These are phyloP conservation scores for Aphanocladium album DNA, from an alignment of 2,329 filamentous ascomycete species.

Conservation along the genomic window DNA sequence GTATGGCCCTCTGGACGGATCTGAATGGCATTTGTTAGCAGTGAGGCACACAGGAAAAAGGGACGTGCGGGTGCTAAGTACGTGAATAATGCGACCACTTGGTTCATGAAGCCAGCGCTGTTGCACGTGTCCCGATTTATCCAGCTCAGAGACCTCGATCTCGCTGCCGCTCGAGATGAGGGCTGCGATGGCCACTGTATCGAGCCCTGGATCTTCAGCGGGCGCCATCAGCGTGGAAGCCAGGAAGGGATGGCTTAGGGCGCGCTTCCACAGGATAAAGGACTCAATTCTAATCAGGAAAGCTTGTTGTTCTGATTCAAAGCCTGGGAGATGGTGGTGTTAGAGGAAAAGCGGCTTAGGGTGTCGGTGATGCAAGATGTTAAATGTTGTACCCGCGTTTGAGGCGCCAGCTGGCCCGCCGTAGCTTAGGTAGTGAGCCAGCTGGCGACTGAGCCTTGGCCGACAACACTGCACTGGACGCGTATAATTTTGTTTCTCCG, in stretches of 20 bases:
- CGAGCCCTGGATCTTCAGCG: not conserved
- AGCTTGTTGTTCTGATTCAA: not conserved
- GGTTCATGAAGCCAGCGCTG: conserved; percentile 30
- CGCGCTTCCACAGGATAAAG: not conserved
- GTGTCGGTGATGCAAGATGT: conserved; percentile 5
- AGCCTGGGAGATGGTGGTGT: no score
- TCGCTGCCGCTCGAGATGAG: not conserved
- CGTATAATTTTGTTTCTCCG: not conserved
- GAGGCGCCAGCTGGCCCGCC: not conserved
- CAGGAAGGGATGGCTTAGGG: not conserved
- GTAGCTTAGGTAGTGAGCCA: no score
- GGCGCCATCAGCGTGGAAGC: not conserved
- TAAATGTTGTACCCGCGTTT: not conserved
- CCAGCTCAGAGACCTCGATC: conserved; percentile 30
- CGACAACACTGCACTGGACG: not conserved
- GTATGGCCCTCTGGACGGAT: conserved; percentile 13
- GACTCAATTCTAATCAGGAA: not conserved
- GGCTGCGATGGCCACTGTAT: conserved; percentile 14
- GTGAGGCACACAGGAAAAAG: not conserved
- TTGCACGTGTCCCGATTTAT: conserved; percentile 32
- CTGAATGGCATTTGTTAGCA: conserved; percentile 6
- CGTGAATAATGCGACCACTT: conserved; percentile 22
- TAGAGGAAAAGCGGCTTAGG: not conserved
- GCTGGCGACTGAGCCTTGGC: no score
- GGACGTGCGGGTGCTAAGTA: conserved; percentile 13